A percentile compares a stretch with the other conserved stretches of the same genome.
These are phyloP conservation scores for Secale cereale DNA, from an alignment of 176 grass and related monocot species.

Conservation along the genomic window DNA sequence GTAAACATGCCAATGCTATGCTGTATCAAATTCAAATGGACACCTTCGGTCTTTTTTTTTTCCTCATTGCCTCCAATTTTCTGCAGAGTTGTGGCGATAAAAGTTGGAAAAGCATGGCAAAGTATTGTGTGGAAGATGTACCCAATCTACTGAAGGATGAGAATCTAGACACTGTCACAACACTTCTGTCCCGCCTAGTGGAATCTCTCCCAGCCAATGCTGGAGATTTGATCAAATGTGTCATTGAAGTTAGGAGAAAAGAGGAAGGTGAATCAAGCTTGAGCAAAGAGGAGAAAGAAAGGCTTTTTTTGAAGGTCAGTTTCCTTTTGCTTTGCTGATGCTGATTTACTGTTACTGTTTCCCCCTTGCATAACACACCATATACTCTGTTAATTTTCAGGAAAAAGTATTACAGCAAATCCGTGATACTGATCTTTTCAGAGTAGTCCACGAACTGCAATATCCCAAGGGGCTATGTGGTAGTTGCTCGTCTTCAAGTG, in stretches of 20 bases:
- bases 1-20: slow-evolving; percentile 35
- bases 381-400: slow-evolving; percentile 31
- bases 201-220: slow-evolving; percentile 61
- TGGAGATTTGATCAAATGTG: slow-evolving; percentile 82
- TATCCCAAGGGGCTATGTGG: slow-evolving; percentile 30
- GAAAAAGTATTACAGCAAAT: slow-evolving; percentile 75
- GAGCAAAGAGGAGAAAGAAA: slow-evolving; percentile 73
- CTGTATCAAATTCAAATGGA: not conserved
- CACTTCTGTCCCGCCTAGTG: slow-evolving; percentile 51
- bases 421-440: slow-evolving; percentile 53
- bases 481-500: slow-evolving; percentile 22
- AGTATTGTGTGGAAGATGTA: slow-evolving; percentile 60
- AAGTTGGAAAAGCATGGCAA: slow-evolving; percentile 67
- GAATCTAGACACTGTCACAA: slow-evolving; percentile 30
- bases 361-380: not conserved
- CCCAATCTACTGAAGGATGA: slow-evolving; percentile 65
- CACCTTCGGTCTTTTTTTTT: not conserved
- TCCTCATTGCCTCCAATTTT: slow-evolving; percentile 15
- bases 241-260: slow-evolving; percentile 81
- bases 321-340: slow-evolving; percentile 10
- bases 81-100: slow-evolving; percentile 65
- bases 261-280: slow-evolving; percentile 56
- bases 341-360: not conserved
- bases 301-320: slow-evolving; percentile 48
- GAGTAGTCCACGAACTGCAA: slow-evolving; percentile 42